Evolutionary conservation across 495 filamentous ascomycete species (phyloP), one percentile per base, ranked within the genome.

Genomic region (Stereocaulon alpinum): DNA sequence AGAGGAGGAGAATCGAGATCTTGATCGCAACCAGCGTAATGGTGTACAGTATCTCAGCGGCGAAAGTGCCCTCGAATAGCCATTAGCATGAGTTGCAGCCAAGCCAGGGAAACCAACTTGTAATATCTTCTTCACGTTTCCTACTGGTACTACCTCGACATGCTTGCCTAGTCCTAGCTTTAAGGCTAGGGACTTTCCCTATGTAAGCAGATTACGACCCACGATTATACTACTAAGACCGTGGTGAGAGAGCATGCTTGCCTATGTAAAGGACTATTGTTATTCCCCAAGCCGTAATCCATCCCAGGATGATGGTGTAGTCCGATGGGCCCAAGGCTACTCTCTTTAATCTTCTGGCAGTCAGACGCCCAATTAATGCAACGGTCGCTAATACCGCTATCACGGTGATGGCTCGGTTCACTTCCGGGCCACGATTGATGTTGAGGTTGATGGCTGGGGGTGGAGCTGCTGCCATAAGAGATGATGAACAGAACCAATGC

Each of bases 1-100:
- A 77, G 14, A 77, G 64, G 2, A 72, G 67, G 20, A 77, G 55
- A 32, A 77, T 73, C 2, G 75, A 77, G 12, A 72, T 60, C 51
- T 77, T 77, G 60, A 71, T 69, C 41, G 69, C 69, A 0, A 63
- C 63, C 12, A 74, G 56, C 32, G 64, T 66, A 34, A 58, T n/a
- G 6, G 69, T 67, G 58, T 74, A 75, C 41, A 29, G 70, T 68
- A 40, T 63, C 49, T 55, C 69, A 69, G 50, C 70, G 69, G 41
- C 27, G n/a, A n/a, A n/a, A n/a, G n/a, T n/a, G n/a, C n/a, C n/a
- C n/a, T n/a, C n/a, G n/a, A n/a, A n/a, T n/a, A n/a, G n/a, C n/a
- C n/a, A n/a, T n/a, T n/a, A n/a, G n/a, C n/a, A n/a, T n/a, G n/a
- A n/a, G n/a, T n/a, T n/a, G n/a, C n/a, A n/a, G n/a, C n/a, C n/a